Base-by-base conservation (phyloP, 2,329 filamentous ascomycete genomes). In the Phyllachora maydis region DNA sequence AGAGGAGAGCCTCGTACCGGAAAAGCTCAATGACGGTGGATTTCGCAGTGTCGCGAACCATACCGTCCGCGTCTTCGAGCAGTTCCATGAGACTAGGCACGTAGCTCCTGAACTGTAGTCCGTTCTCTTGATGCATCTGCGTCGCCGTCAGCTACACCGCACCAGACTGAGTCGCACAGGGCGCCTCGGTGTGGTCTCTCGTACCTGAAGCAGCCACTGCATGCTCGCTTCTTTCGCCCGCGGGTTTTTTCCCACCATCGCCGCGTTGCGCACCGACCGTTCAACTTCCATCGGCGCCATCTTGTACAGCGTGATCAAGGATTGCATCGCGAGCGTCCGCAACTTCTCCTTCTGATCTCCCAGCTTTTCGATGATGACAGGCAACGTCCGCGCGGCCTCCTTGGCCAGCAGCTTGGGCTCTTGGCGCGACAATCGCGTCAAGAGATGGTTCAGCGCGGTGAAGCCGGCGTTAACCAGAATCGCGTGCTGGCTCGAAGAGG, bases 271-370 rank as follows among this genome's bases (percentile, higher is more conserved):
- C 28, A 93, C 65, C 35, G 71, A 65, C 29, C 71, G 63, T 53
- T 93, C 85, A 19, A 85, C 75, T 28, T 92, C 81, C 20, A 53
- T 44, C 2, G 69, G 64, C 11, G 68, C 64, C 25, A 70, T 65
- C 8, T 57, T 59, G 52, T 77, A 88, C 28, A 93, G 56, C 24
- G 88, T 88, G 15, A 62, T 62, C 28, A 93, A 64, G 11, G 76
- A 67, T 42, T 81, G 74, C 21, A 68, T 56, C 10, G 82, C 78
- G 28, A 83, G 59, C 16, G 59, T 52, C 37, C 83, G 69, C 35
- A 82, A 67, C 45, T 82, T 83, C 41, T 93, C 83, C 45, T 85
- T 85, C 33, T 67, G 66, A 43, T 93, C 85, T 28, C 81, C 82
- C 28, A 95, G 62, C 45, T 81, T 77, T 27, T 93, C 85, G 27